Percentiles rank a stretch among this genome's conserved stretches.
Evolutionary conservation across 129 eudicot genomes (phyloP).

Genomic region (Smallanthus sonchifolius): DNA sequence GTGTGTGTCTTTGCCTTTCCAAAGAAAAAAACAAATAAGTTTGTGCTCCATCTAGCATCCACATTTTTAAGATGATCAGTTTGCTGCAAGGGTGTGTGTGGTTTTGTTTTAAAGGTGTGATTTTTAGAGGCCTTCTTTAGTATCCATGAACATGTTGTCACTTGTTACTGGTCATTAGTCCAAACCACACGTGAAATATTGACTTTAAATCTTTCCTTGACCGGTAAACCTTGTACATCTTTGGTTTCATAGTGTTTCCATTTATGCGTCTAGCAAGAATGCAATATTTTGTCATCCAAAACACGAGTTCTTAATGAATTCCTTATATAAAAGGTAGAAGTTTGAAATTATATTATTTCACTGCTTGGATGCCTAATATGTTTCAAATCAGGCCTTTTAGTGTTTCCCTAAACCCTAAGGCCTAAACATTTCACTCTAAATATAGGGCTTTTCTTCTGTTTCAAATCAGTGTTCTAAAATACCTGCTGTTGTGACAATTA

Average conservation of each 20-base stretch:
- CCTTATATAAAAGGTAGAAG: background rate
- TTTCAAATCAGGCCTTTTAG: background rate
- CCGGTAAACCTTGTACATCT: background rate
- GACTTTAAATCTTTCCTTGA: background rate
- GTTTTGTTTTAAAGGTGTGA: background rate
- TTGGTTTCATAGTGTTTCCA: background rate
- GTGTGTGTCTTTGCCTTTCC: too few relatives aligned
- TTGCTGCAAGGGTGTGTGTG: background rate
- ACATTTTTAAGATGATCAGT: background rate
- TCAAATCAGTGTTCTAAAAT: background rate
- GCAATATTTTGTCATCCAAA: background rate
- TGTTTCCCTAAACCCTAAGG: background rate
- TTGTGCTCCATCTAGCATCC: too few relatives aligned
- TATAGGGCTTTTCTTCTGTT: background rate
- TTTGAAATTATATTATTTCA: background rate
- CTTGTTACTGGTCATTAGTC: too few relatives aligned
- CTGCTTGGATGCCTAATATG: background rate
- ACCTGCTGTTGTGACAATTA: background rate
- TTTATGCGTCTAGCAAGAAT: background rate
- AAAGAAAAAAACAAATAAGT: too few relatives aligned
- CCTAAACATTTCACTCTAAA: background rate
- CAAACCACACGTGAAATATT: background rate
- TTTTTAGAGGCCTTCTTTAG: background rate
- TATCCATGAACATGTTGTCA: background rate
- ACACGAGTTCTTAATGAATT: background rate